Evolutionary conservation across 148 eudicot species (phyloP).

Genomic region (Heliosperma pusillum): DNA sequence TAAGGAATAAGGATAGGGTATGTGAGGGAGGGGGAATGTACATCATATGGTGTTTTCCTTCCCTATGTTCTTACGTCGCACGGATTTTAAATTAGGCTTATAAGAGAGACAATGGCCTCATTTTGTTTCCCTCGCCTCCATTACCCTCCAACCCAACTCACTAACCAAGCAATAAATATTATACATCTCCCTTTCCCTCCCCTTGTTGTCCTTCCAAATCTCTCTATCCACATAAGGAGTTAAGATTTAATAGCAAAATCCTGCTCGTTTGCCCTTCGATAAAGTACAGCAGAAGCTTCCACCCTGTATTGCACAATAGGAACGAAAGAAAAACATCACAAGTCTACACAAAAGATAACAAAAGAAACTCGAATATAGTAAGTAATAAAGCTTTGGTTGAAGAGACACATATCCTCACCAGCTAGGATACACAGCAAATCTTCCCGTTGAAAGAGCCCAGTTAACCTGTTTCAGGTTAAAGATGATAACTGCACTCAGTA

Average conservation of each 20-base stretch:
- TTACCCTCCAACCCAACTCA: too few relatives aligned
- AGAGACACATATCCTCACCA: constrained; percentile 51
- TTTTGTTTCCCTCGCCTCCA: too few relatives aligned
- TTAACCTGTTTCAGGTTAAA: constrained; percentile 54
- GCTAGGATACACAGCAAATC: constrained; percentile 92
- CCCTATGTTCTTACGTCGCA: too few relatives aligned
- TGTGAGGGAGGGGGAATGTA: too few relatives aligned
- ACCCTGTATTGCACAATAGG: constrained; percentile 53
- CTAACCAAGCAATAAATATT: too few relatives aligned
- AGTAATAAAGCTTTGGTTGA: not conserved
- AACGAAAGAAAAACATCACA: constrained; percentile 17
- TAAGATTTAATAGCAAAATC: constrained; percentile 80
- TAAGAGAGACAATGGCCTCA: too few relatives aligned
- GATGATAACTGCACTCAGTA: not conserved
- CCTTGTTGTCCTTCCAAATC: too few relatives aligned
- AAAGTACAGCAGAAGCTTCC: constrained; percentile 96
- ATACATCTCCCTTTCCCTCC: too few relatives aligned
- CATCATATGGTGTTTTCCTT: too few relatives aligned
- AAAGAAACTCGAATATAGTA: not conserved
- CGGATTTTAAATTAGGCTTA: too few relatives aligned
- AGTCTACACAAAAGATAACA: not conserved
- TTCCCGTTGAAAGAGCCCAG: constrained; percentile 84
- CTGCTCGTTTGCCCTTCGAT: constrained; percentile 87
- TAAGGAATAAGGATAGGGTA: too few relatives aligned
- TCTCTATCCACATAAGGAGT: not conserved